Conservation (phyloP, 2,329 filamentous ascomycete species). For the Akanthomyces dipterigenus region DNA sequence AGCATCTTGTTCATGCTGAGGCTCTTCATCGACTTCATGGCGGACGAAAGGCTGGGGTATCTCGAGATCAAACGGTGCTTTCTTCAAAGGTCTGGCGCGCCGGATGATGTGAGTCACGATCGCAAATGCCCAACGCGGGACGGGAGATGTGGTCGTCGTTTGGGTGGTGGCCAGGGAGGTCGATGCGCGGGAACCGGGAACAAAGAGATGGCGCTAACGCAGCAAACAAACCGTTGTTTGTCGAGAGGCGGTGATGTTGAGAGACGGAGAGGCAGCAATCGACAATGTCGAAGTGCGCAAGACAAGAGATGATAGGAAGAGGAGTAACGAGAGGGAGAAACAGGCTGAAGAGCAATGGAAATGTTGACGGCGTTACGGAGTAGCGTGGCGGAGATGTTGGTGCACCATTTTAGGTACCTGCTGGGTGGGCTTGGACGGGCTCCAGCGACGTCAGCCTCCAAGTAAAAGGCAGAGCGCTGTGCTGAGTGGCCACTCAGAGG, state of each 20-base stretch:
- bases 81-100: not conserved
- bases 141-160: not conserved
- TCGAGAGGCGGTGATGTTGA: not conserved
- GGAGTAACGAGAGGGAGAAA: not conserved
- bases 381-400: too few relatives aligned
- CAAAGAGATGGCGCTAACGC: not conserved
- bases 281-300: too few relatives aligned
- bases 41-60: not conserved
- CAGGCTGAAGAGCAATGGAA: not conserved
- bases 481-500: not conserved
- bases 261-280: not conserved
- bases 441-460: too few relatives aligned
- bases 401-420: too few relatives aligned
- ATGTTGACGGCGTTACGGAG: not conserved
- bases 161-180: not conserved
- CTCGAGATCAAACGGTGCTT: not conserved
- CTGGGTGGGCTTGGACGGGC: too few relatives aligned
- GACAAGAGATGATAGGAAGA: too few relatives aligned
- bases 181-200: not conserved
- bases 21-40: slow-evolving; percentile 43
- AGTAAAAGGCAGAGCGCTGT: too few relatives aligned
- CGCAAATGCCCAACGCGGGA: not conserved
- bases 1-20: slow-evolving; percentile 52
- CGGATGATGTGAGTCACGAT: not conserved
- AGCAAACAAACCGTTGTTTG: not conserved